phyloP scores from a whole-genome alignment of 345 rosid genomes.

The Eutrema yunnanense region DNA sequence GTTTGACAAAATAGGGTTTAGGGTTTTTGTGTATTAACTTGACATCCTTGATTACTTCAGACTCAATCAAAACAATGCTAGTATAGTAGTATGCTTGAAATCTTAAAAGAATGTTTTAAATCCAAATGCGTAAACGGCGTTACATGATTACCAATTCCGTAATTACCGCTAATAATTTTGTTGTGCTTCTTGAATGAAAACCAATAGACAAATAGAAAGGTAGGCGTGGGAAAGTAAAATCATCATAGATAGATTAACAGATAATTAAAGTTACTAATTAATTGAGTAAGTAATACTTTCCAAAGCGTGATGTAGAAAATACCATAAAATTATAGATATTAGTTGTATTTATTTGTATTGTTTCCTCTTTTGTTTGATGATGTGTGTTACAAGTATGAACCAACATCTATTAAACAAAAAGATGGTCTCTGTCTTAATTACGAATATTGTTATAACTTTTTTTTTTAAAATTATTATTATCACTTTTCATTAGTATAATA shows the following conservation, averaged over 20 bases:
- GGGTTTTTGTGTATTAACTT: neutral
- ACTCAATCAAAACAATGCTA: slow-evolving; percentile 15
- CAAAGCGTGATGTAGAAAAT: slow-evolving; percentile 6
- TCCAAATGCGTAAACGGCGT: neutral
- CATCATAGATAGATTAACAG: neutral
- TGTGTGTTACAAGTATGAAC: slow-evolving; percentile 9
- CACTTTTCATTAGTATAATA: neutral
- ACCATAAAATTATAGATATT: neutral
- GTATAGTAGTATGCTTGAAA: neutral
- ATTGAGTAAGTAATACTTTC: neutral
- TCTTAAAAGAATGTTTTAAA: slow-evolving; percentile 15
- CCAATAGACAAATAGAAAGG: neutral
- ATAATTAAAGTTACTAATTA: neutral
- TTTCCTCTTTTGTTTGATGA: slow-evolving; percentile 1
- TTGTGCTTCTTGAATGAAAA: neutral
- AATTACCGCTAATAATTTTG: slow-evolving; percentile 22
- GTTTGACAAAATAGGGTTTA: neutral
- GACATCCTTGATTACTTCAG: neutral
- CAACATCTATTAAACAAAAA: slow-evolving; percentile 2
- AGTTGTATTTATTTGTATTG: neutral
- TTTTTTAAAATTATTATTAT: neutral
- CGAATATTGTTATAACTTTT: neutral
- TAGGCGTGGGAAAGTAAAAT: neutral
- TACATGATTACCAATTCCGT: slow-evolving; percentile 24
- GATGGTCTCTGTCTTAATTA: slow-evolving; percentile 2